Conservation (phyloP, 1,139 yeast species). For the Blastobotrys ciferrii region DNA sequence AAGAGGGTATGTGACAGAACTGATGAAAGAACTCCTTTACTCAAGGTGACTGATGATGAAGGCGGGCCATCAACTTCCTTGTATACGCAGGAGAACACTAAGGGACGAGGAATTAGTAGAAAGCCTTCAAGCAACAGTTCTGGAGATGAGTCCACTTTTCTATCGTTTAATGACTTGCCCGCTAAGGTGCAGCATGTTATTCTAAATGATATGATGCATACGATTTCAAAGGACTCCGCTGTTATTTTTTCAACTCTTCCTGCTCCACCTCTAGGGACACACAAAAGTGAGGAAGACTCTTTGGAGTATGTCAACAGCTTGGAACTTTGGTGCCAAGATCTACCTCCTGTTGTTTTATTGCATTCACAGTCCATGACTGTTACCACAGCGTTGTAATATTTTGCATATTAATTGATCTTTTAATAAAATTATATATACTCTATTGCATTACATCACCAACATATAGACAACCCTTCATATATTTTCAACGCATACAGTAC, state of each 20-base stretch:
- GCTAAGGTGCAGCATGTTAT: slow-evolving; percentile 89
- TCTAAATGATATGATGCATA: slow-evolving; percentile 77
- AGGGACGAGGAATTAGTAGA: not conserved
- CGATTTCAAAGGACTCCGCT: slow-evolving; percentile 56
- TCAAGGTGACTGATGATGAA: not conserved
- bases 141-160: slow-evolving; percentile 19
- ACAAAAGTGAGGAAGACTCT: slow-evolving; percentile 63
- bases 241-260: slow-evolving; percentile 88
- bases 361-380: slow-evolving; percentile 95
- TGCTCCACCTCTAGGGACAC: slow-evolving; percentile 80
- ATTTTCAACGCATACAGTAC: slow-evolving; percentile 20
- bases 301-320: slow-evolving; percentile 72
- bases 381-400: slow-evolving; percentile 69
- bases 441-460: not conserved
- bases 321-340: slow-evolving; percentile 73
- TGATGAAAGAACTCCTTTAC: slow-evolving; percentile 18
- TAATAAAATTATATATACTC: not conserved
- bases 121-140: slow-evolving; percentile 2
- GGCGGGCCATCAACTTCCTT: slow-evolving; percentile 3
- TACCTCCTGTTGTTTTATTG: slow-evolving; percentile 78
- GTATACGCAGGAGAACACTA: not conserved
- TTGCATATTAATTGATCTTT: not conserved
- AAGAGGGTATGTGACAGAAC: not conserved
- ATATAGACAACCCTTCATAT: not conserved
- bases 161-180: slow-evolving; percentile 79